Evolutionary conservation across 2,329 filamentous ascomycete genomes (phyloP), one percentile per base, ranked within the genome.

Genomic region (Elsinoe perseae): DNA sequence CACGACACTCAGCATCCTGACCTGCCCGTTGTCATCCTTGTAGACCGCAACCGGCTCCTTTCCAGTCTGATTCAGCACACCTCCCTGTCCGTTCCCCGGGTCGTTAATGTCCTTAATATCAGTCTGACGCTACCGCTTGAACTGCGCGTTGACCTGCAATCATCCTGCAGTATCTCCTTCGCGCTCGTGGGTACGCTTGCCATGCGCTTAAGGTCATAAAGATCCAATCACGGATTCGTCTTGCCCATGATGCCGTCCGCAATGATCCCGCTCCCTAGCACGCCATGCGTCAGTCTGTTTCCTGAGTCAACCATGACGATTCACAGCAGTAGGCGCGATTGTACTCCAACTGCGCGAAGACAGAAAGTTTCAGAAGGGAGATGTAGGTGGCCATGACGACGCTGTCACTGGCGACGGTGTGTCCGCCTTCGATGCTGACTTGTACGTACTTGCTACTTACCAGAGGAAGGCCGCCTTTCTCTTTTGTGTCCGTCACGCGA

Each of bases 71-170:
- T 81, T 80, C 57, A 82, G 61, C 4, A 82, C 77, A 0, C 76
- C 80, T 1, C 79, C 80, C 12, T 70, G 70, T 0, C 77, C 78
- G 0, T 65, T 68, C 0, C 67, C 72, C 1, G 82, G 67, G 38
- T 82, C 77, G 62, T 81, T 79, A 30, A 83, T 80, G 61, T 82
- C 78, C 1, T 68, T 67, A 52, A 82, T 79, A 59, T 82, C 80
- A 0, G 75, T 72, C 58, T 80, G 70, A 40, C 78, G 36, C 57
- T 77, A 75, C 3, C 79, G 73, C 67, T 80, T 80, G 67, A 82
- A 82, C 62, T 81, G 77, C 34, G 68, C 56, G 60, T 82, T 81
- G 65, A 80, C 75, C 64, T 81, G 74, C 0, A 80, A 46, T 81
- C 79, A 60, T 82, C 76, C 8, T 66, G 61, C 3, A 81, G 38